Conservation (phyloP, 768 basidiomycete genomes). For the Pulveroboletus ravenelii region DNA sequence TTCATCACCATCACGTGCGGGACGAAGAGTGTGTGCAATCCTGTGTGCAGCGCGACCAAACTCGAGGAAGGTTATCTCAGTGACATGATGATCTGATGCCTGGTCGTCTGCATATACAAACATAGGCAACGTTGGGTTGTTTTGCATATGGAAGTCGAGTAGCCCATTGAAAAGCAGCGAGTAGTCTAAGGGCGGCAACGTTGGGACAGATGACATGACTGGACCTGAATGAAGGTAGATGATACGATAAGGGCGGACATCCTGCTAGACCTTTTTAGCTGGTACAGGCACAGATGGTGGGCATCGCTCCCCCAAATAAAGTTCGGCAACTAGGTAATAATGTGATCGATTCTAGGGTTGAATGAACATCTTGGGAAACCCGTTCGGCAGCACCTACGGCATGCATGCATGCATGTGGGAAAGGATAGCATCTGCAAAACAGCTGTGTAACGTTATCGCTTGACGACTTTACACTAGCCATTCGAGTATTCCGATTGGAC, state of each 20-base stretch:
- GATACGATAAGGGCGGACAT: background rate
- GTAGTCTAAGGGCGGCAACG: slow-evolving; percentile 11
- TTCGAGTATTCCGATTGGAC: too few relatives aligned
- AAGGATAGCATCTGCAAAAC: too few relatives aligned
- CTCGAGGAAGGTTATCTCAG: slow-evolving; percentile 10
- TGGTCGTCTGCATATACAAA: slow-evolving; percentile 14
- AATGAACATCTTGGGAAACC: too few relatives aligned
- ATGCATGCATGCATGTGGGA: too few relatives aligned
- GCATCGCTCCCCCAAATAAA: too few relatives aligned
- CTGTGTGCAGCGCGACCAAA: slow-evolving; percentile 27
- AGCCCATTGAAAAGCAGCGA: slow-evolving; percentile 16
- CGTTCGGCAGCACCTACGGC: too few relatives aligned
- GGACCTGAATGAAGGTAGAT: background rate
- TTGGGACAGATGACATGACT: slow-evolving; percentile 6
- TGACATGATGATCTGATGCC: slow-evolving; percentile 3
- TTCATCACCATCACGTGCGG: slow-evolving; percentile 10
- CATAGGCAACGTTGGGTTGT: slow-evolving; percentile 10
- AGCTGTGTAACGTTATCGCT: too few relatives aligned
- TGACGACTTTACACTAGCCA: too few relatives aligned
- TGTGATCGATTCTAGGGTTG: too few relatives aligned
- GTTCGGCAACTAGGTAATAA: too few relatives aligned
- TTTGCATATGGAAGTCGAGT: slow-evolving; percentile 14
- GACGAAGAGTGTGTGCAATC: slow-evolving; percentile 21
- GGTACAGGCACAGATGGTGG: too few relatives aligned
- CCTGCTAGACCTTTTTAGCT: background rate